Evolutionary conservation across 2,329 filamentous ascomycete genomes (phyloP).

Genomic region (Talaromyces funiculosus): DNA sequence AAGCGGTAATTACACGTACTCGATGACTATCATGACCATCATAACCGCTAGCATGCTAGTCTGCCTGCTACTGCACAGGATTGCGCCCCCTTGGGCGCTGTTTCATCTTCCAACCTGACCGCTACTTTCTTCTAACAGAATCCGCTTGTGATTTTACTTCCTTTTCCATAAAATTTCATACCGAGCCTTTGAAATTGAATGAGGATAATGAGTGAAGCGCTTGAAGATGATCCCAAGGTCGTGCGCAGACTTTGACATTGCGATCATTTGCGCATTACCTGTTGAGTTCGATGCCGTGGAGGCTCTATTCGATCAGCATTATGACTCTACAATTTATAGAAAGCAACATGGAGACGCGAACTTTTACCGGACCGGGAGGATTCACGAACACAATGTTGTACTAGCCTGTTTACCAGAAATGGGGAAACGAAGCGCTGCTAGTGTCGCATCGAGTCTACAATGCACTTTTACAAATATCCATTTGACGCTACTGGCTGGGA

Average conservation of each 20-base stretch:
- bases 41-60: too few relatives aligned
- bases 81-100: background rate
- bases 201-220: background rate
- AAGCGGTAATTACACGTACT: background rate
- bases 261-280: constrained; percentile 7
- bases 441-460: constrained; percentile 4
- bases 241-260: background rate
- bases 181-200: background rate
- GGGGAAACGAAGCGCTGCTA: constrained; percentile 15
- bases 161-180: background rate
- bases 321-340: background rate
- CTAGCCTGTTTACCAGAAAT: constrained; percentile 18
- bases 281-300: constrained; percentile 6
- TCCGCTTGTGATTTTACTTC: background rate
- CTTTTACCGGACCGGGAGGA: constrained; percentile 17
- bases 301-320: constrained; percentile 4
- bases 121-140: background rate
- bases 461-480: constrained; percentile 18
- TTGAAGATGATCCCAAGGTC: background rate
- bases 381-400: constrained; percentile 20
- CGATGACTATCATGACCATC: background rate
- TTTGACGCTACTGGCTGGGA: constrained; percentile 19
- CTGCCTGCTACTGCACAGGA: background rate
- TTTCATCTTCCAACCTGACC: background rate
- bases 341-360: constrained; percentile 3